Conservation (phyloP, 805 yeast species). For the Cyberlindnera samutprakarnensis region DNA sequence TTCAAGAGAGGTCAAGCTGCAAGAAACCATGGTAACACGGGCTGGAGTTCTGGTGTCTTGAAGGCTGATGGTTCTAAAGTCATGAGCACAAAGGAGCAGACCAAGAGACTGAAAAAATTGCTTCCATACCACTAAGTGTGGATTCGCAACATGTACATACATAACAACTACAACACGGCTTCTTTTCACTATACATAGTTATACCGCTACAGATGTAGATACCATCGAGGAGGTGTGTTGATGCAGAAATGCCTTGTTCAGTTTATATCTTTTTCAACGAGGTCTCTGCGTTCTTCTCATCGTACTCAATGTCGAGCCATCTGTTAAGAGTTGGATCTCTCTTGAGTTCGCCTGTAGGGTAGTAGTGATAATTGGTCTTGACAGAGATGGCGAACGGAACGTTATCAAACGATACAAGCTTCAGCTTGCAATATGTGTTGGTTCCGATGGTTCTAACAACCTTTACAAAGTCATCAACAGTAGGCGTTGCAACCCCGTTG, state of each 20-base stretch:
- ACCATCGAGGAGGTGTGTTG: background rate
- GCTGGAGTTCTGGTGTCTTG: conserved; percentile 64
- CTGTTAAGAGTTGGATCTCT: conserved; percentile 38
- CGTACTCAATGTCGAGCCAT: conserved; percentile 49
- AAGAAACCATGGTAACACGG: conserved; percentile 88
- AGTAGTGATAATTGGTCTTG: conserved; percentile 84
- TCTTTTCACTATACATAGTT: background rate
- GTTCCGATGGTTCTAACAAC: conserved; percentile 70
- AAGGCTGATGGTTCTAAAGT: conserved; percentile 54
- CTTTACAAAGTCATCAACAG: conserved; percentile 55
- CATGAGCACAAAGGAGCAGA: conserved; percentile 47
- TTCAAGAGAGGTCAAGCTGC: conserved; percentile 68
- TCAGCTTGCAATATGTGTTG: conserved; percentile 70
- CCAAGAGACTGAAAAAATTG: conserved; percentile 49
- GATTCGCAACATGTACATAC: background rate
- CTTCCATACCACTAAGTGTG: conserved; percentile 24
- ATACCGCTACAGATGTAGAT: background rate
- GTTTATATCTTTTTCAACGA: conserved; percentile 13
- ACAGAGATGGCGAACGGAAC: conserved; percentile 81
- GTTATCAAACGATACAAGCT: conserved; percentile 78
- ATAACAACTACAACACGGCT: background rate
- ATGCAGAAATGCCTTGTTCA: background rate
- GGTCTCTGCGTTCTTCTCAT: conserved; percentile 25
- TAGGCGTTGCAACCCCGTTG: conserved; percentile 67
- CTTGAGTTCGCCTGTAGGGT: conserved; percentile 61